Conservation (phyloP, 805 yeast species). For the Kluyveromyces lactis region DNA sequence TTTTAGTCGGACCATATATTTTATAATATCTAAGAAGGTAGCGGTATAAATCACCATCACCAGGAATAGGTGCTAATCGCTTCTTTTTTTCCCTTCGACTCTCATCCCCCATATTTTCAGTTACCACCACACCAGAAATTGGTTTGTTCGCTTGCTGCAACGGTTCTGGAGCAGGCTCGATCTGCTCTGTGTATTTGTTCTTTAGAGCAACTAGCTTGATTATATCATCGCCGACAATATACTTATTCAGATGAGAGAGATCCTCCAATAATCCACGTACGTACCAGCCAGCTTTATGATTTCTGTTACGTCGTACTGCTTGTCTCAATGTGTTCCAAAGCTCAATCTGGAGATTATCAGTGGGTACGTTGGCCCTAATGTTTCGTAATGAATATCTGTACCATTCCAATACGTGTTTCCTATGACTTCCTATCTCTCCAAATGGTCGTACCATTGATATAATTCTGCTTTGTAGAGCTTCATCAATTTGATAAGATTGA, state of each 20-base stretch:
- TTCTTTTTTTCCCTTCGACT: slow-evolving; percentile 8
- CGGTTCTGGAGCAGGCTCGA: not conserved
- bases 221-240: slow-evolving; percentile 5
- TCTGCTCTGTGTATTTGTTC: slow-evolving; percentile 2
- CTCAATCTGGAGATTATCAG: slow-evolving; percentile 11
- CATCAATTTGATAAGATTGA: too few species aligned
- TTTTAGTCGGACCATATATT: slow-evolving; percentile 9
- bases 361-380: slow-evolving; percentile 10
- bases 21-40: not conserved
- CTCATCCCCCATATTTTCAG: slow-evolving; percentile 9
- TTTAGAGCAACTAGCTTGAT: slow-evolving; percentile 8
- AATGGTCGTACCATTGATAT: slow-evolving; percentile 26
- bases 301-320: slow-evolving; percentile 11
- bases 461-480: too few species aligned
- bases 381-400: slow-evolving; percentile 28
- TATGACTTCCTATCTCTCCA: slow-evolving; percentile 22
- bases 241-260: slow-evolving; percentile 11
- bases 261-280: slow-evolving; percentile 12
- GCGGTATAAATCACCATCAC: slow-evolving; percentile 1
- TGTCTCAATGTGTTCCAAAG: slow-evolving; percentile 8
- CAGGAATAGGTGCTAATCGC: slow-evolving; percentile 14
- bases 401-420: slow-evolving; percentile 20
- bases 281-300: slow-evolving; percentile 22
- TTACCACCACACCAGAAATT: too few species aligned
- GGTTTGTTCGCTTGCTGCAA: too few species aligned